Evolutionary conservation across 2,329 filamentous ascomycete genomes (phyloP).

Genomic region (Zelopaecilomyces penicillatus): DNA sequence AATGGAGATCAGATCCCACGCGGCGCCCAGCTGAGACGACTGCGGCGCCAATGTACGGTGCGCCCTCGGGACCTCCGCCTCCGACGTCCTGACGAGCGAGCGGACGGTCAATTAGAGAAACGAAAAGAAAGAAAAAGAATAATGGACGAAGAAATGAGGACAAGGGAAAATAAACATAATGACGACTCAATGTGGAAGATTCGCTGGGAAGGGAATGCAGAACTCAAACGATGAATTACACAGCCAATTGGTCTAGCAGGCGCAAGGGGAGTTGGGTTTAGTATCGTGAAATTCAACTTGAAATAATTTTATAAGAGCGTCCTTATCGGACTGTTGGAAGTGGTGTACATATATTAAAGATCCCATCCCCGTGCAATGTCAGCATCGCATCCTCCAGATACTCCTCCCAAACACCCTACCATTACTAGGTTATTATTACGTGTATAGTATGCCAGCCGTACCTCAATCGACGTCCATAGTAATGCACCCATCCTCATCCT

Average conservation of each 20-base stretch:
- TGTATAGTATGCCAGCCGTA: not conserved
- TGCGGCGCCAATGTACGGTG: slow-evolving; percentile 22
- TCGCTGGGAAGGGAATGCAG: too few relatives aligned
- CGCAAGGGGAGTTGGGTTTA: too few relatives aligned
- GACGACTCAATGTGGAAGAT: not conserved
- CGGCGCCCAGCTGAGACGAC: slow-evolving; percentile 17
- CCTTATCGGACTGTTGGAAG: too few relatives aligned
- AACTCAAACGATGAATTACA: too few relatives aligned
- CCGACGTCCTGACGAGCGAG: slow-evolving; percentile 2
- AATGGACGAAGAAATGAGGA: not conserved
- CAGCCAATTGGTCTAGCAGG: too few relatives aligned
- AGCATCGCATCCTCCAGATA: too few relatives aligned
- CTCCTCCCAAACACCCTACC: too few relatives aligned
- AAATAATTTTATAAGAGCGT: too few relatives aligned
- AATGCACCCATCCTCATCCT: slow-evolving; percentile 40
- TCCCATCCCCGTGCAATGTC: too few relatives aligned
- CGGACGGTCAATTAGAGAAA: not conserved
- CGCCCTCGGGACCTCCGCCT: slow-evolving; percentile 43
- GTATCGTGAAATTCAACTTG: too few relatives aligned
- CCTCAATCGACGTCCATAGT: slow-evolving; percentile 58
- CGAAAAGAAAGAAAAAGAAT: not conserved
- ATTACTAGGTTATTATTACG: too few relatives aligned
- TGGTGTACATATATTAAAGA: too few relatives aligned
- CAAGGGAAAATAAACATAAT: not conserved
- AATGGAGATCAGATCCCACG: slow-evolving; percentile 26